Percentiles rank a stretch among this genome's conserved stretches.
phyloP scores from a whole-genome alignment of 768 basidiomycete species.

The Fibroporia radiculosa region DNA sequence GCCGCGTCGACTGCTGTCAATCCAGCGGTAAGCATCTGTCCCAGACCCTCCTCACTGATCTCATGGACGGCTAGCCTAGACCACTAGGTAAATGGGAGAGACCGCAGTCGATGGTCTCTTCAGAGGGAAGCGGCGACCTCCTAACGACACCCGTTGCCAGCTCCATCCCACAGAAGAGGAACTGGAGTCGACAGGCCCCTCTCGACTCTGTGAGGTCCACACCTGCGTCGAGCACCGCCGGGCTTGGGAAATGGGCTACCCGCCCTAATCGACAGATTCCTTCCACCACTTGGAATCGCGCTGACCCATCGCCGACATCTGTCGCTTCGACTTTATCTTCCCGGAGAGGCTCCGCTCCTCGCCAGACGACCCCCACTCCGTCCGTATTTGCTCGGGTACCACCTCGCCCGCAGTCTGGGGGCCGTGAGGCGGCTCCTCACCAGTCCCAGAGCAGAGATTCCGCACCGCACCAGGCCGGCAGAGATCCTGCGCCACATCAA shows the following conservation, averaged over 20 bases:
- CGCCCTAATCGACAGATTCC: background rate
- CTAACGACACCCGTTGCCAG: background rate
- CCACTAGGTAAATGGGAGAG: conserved; percentile 9
- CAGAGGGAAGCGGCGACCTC: too few relatives aligned
- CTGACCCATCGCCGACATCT: background rate
- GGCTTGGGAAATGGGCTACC: background rate
- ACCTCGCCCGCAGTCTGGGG: background rate
- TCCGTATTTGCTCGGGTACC: background rate
- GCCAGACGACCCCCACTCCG: background rate
- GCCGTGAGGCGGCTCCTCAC: background rate
- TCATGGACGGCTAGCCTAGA: conserved; percentile 5
- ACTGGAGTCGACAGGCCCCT: conserved; percentile 8
- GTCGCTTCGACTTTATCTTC: background rate
- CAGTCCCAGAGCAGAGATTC: background rate
- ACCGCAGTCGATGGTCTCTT: conserved; percentile 1
- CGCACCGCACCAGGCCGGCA: background rate
- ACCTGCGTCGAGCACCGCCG: background rate
- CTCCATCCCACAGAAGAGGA: conserved; percentile 6
- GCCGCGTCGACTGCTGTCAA: conserved; percentile 15
- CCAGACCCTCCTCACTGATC: background rate
- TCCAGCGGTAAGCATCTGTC: conserved; percentile 9
- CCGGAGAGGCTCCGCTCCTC: conserved; percentile 5
- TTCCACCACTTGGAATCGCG: background rate
- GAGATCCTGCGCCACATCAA: too few relatives aligned
- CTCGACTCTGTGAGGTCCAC: background rate